Percentiles rank a stretch among this genome's conserved stretches.
These are phyloP conservation scores for Aspergillus ochraceus DNA, from an alignment of 2,329 filamentous ascomycete genomes.

Conservation along the genomic window DNA sequence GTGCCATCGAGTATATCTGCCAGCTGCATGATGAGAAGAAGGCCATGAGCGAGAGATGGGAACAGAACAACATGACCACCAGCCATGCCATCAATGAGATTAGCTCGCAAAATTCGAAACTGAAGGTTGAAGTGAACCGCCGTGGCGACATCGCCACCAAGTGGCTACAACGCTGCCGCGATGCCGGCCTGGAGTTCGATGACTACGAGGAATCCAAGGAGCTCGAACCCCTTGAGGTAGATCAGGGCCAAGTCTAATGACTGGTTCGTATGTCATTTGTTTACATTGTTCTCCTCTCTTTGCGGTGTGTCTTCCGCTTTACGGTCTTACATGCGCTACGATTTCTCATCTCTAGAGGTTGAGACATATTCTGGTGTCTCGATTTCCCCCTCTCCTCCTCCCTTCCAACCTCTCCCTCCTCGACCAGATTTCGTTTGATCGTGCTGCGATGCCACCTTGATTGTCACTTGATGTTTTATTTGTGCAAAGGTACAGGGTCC, in stretches of 20 bases:
- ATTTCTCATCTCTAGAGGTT: constrained; percentile 23
- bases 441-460: constrained; percentile 6
- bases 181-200: constrained; percentile 50
- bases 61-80: constrained; percentile 46
- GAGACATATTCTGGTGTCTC: constrained; percentile 10
- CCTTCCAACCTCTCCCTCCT: constrained; percentile 5
- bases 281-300: constrained; percentile 2
- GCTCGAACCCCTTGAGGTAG: constrained; percentile 37
- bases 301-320: constrained; percentile 8
- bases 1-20: constrained; percentile 89
- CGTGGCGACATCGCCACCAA: constrained; percentile 69
- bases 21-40: constrained; percentile 63
- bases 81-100: constrained; percentile 70
- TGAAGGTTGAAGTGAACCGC: constrained; percentile 85
- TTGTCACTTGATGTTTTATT: constrained; percentile 8
- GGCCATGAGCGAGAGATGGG: constrained; percentile 42
- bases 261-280: constrained; percentile 1
- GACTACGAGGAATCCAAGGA: constrained; percentile 48
- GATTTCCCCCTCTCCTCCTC: background rate
- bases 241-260: constrained; percentile 27
- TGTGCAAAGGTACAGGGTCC: constrained; percentile 5
- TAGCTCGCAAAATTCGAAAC: constrained; percentile 89
- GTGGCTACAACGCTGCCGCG: constrained; percentile 49
- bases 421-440: constrained; percentile 6
- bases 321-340: constrained; percentile 27